These are phyloP conservation scores for Hansfordia pulvinata DNA, from an alignment of 2,329 filamentous ascomycete genomes.

Conservation along the genomic window DNA sequence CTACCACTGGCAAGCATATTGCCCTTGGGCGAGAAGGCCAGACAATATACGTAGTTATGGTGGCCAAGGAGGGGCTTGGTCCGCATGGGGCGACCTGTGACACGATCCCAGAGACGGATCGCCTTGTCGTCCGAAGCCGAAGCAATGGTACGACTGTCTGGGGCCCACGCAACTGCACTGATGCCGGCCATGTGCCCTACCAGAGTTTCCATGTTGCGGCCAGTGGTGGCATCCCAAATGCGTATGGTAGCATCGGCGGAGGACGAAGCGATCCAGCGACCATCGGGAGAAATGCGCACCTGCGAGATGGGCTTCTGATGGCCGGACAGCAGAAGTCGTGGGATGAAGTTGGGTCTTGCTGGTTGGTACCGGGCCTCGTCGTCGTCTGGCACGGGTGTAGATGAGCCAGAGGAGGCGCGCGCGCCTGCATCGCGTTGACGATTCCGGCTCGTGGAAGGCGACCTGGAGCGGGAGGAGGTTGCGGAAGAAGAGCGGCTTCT, in stretches of 20 bases:
- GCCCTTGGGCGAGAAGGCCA: constrained; percentile 94
- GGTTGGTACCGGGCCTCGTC: constrained; percentile 8
- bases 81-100: constrained; percentile 42
- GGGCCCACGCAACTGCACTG: constrained; percentile 86
- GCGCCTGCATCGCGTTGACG: no score
- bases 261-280: constrained; percentile 76
- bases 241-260: constrained; percentile 86
- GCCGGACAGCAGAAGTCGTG: constrained; percentile 58
- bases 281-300: constrained; percentile 84
- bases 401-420: no score
- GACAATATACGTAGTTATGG: constrained; percentile 88
- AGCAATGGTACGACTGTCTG: constrained; percentile 75
- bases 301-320: constrained; percentile 71
- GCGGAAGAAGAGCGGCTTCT: background rate
- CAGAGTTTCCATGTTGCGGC: constrained; percentile 72
- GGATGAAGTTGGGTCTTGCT: constrained; percentile 56
- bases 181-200: constrained; percentile 90
- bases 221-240: constrained; percentile 74
- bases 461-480: constrained; percentile 1
- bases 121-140: constrained; percentile 93
- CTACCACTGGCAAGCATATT: constrained; percentile 93
- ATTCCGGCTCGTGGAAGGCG: no score
- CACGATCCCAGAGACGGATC: constrained; percentile 80
- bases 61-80: constrained; percentile 62
- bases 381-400: no score